Conservation (phyloP, 352 stramenopile genomes). For the Pythium grandisporangium region DNA sequence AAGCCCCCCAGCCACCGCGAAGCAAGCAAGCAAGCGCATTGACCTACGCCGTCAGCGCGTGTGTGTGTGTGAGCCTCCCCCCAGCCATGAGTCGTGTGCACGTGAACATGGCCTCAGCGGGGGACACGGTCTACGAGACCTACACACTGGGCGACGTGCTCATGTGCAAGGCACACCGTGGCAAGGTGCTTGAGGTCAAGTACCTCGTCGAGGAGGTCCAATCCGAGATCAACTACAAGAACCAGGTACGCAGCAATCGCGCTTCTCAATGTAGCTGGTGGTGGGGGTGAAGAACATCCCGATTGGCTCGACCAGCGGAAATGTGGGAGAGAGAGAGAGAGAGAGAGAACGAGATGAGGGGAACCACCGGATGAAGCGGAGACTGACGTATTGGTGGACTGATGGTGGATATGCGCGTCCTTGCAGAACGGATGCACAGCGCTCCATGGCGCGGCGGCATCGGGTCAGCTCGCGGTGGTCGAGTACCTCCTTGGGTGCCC, state of each 20-base stretch:
- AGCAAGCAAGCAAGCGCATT: too few species aligned
- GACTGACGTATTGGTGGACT: not conserved
- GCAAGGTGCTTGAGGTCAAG: conserved; percentile 71
- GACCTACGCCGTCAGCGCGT: too few species aligned
- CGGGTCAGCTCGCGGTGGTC: conserved; percentile 73
- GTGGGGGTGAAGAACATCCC: too few species aligned
- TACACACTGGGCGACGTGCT: conserved; percentile 82
- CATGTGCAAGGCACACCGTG: conserved; percentile 78
- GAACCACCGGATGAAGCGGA: not conserved
- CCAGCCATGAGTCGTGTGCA: conserved; percentile 56
- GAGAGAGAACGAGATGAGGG: too few species aligned
- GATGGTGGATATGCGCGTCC: not conserved
- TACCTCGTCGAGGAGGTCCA: conserved; percentile 67
- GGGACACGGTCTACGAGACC: conserved; percentile 47
- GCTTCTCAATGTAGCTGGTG: too few species aligned
- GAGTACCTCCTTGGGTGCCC: conserved; percentile 64
- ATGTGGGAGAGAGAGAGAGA: too few species aligned
- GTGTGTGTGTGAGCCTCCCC: too few species aligned
- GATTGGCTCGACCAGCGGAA: too few species aligned
- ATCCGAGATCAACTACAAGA: conserved; percentile 81
- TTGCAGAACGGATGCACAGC: conserved; percentile 72
- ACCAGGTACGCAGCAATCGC: conserved; percentile 58
- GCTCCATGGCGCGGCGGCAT: conserved; percentile 64
- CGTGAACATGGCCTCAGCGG: conserved; percentile 37
- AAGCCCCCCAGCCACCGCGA: too few species aligned